Conservation (phyloP, 495 filamentous ascomycete species). For the Saxophila tyrrhenica region DNA sequence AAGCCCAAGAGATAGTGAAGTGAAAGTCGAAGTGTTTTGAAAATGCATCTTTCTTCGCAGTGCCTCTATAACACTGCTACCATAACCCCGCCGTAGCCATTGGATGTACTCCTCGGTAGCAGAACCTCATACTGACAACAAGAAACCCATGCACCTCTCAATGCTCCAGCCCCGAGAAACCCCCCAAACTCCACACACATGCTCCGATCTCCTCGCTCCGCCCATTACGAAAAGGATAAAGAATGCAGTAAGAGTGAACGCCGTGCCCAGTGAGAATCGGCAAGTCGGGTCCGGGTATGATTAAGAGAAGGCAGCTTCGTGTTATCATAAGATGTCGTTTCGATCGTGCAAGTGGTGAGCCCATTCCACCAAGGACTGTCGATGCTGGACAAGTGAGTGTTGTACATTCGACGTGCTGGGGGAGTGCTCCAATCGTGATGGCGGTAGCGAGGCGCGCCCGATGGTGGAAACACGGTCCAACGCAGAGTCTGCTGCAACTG, state of each 20-base stretch:
- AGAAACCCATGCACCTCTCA: not conserved
- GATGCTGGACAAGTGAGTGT: not conserved
- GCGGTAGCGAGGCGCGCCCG: not conserved
- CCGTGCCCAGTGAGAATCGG: not conserved
- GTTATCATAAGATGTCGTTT: conserved; percentile 10
- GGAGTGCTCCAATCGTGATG: not conserved
- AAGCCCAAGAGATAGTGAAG: not conserved
- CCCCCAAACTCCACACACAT: not conserved
- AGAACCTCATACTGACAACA: not conserved
- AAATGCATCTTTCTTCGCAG: not conserved
- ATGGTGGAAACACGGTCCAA: not conserved
- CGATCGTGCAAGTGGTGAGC: conserved; percentile 4
- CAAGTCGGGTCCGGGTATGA: not conserved
- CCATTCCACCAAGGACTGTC: not conserved
- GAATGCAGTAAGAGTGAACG: conserved; percentile 6
- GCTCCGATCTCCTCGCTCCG: not conserved
- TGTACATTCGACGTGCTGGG: not conserved
- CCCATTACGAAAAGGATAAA: not conserved
- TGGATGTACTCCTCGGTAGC: not conserved
- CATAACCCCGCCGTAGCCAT: not conserved
- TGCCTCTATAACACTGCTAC: not conserved
- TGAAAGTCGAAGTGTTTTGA: not conserved
- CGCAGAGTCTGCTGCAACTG: not conserved
- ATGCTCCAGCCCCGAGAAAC: not conserved
- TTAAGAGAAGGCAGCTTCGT: conserved; percentile 1